Evolutionary conservation across 129 eudicot species (phyloP), one percentile per base, ranked within the genome.

Genomic region (Artemisia tridentata): DNA sequence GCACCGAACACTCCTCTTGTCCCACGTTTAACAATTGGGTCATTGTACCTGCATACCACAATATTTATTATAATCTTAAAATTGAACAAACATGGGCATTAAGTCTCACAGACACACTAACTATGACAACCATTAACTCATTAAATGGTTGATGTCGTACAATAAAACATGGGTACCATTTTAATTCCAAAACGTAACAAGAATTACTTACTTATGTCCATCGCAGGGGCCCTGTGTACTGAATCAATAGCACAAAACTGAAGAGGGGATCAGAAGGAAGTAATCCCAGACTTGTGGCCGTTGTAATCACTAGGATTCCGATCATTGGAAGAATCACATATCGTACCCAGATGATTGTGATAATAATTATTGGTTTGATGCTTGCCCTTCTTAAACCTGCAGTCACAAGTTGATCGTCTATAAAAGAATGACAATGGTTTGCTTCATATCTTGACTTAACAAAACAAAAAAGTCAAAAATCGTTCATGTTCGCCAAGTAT

Each of bases 231-330:
- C 90, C 70, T 2, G 86, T 54, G 67, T 80, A 93, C 73, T 93
- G 99, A 79, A 90, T 74, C 89, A 93, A 69, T 63, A 90, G 82
- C 78, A 90, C 84, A 70, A 85, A 93, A 46, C 72, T 90, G 66
- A 81, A 93, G 51, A 93, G 82, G 0, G 96, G 88, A 31, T 93
- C 99, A 1, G 80, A 51, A 7, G 99, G 99, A 46, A 93, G 93
- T 62, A 86, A 65, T 17, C 96, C 93, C 0, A 85, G 65, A 18
- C 56, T 63, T 17, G 63, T 15, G 12, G 92, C 99, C 66, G 86
- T 69, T 82, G 79, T 82, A 17, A 90, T 89, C 51, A 93, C 82
- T 10, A 81, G 72, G 55, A 88, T 83, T 18, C 99, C 99, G 1
- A 84, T 46, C n/a, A 80, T 8, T 0, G 99, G 99, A 65, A 85